Conservation (phyloP, 441 rosid genomes). For the Populus hybrid region DNA sequence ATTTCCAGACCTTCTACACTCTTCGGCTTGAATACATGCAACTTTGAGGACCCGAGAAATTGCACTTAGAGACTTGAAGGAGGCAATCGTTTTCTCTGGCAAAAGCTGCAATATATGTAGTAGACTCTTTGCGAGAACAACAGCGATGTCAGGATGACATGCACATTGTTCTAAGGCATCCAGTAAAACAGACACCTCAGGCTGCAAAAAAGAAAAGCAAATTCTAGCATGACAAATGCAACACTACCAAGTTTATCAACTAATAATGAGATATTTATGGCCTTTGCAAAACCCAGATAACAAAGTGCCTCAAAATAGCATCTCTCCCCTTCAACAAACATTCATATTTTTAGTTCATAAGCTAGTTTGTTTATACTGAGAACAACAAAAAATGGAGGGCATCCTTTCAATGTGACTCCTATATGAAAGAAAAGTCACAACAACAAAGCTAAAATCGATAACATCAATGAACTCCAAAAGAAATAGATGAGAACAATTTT, state of each 20-base stretch:
- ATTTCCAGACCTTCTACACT: constrained; percentile 45
- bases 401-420: background rate
- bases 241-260: background rate
- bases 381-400: background rate
- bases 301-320: background rate
- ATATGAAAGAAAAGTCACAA: background rate
- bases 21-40: constrained; percentile 74
- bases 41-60: constrained; percentile 76
- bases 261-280: background rate
- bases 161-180: constrained; percentile 92
- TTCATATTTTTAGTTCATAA: background rate
- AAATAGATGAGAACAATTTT: background rate
- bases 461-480: background rate
- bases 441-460: background rate
- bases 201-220: constrained; percentile 48
- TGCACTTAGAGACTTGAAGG: constrained; percentile 71
- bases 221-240: background rate
- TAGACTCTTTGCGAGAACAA: constrained; percentile 66
- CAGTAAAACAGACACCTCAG: constrained; percentile 71
- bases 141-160: constrained; percentile 61
- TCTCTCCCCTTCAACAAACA: background rate
- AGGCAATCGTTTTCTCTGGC: constrained; percentile 65
- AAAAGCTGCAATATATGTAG: constrained; percentile 69
- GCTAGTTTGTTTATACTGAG: background rate
- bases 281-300: background rate